Base-by-base conservation (phyloP, 2,329 filamentous ascomycete species). In the Leptographium flavum region DNA sequence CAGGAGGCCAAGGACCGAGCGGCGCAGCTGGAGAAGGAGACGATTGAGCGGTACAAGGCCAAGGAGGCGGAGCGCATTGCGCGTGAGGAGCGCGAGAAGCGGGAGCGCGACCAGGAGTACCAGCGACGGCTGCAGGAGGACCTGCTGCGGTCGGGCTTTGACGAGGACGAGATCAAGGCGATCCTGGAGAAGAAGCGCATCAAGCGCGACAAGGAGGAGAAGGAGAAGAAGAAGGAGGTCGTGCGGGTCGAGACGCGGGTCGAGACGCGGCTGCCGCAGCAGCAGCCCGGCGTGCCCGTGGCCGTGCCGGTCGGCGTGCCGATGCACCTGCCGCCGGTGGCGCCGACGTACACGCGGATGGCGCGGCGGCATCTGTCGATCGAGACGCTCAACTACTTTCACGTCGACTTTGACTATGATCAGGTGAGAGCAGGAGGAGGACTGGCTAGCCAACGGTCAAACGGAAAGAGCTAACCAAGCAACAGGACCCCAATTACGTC, bases 401-500 rank as follows among this genome's bases (percentile, higher is more conserved):
- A 67, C 40, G 69, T 80, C 25, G 73, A 79, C 13, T 81, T 67
- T 52, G 70, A 77, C 44, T 58, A 70, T 42, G 77, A 81, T 50
- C 48, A 60, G 49, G 76, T 79, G 61, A 60, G 71, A 32, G 19
- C 10, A 21, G 19, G 17, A 11, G 22, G 9, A 15, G 38, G 10
- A 35, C n/a, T 5, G 36, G 11, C 14, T n/a, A 5, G 8, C 21
- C 9, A 17, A 11, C 11, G 23, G 21, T 2, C 8, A 10, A 43
- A 23, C 5, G 19, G 32, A 36, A 6, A 8, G 33, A 37, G 40
- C 52, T 76, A 63, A 60, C 56, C n/a, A 54, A 14, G 5, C 13
- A 46, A 64, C 42, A 78, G 69, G 79, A 87, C 55, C 71, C 75
- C 17, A 76, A 82, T 39, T 87, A 76, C 53, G 67, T 87, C 45